Evolutionary conservation across 495 filamentous ascomycete genomes (phyloP).

Genomic region (Xylaria venustula): DNA sequence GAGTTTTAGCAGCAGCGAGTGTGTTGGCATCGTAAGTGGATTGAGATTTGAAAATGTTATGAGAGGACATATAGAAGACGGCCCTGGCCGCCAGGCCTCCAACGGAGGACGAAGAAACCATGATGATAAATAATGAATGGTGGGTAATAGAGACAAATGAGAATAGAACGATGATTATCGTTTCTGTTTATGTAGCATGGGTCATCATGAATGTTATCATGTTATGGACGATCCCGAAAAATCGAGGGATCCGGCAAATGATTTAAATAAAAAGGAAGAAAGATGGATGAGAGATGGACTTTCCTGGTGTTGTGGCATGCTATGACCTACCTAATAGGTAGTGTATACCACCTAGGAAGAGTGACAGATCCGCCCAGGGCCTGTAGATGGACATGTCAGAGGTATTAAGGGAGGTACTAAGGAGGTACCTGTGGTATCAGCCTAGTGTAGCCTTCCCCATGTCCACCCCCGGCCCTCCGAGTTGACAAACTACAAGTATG

Average conservation of each 20-base stretch:
- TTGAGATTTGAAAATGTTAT: slow-evolving; percentile 17
- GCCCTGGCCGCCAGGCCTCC: slow-evolving; percentile 40
- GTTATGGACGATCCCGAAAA: not conserved
- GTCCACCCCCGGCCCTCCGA: not conserved
- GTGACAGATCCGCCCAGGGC: not conserved
- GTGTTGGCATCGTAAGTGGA: slow-evolving; percentile 39
- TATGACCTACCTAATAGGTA: not conserved
- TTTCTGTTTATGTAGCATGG: not conserved
- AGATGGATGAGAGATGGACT: not conserved
- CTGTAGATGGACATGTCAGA: not conserved
- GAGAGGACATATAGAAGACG: slow-evolving; percentile 34
- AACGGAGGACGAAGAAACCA: slow-evolving; percentile 32
- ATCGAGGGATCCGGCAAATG: not conserved
- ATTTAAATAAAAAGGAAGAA: slow-evolving; percentile 2
- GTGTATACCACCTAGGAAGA: too few relatives aligned
- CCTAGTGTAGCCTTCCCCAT: not conserved
- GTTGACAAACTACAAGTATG: too few relatives aligned
- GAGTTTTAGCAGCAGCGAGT: slow-evolving; percentile 42
- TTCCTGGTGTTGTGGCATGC: not conserved
- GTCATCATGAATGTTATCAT: not conserved
- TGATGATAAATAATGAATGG: slow-evolving; percentile 9
- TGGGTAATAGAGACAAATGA: not conserved
- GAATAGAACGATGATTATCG: slow-evolving; percentile 1
- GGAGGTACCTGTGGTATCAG: not conserved
- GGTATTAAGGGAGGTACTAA: not conserved